A percentile compares a stretch with the other conserved stretches of the same genome.
These are phyloP conservation scores for Tricholoma flavovirens DNA, from an alignment of 768 basidiomycete species.

Conservation along the genomic window DNA sequence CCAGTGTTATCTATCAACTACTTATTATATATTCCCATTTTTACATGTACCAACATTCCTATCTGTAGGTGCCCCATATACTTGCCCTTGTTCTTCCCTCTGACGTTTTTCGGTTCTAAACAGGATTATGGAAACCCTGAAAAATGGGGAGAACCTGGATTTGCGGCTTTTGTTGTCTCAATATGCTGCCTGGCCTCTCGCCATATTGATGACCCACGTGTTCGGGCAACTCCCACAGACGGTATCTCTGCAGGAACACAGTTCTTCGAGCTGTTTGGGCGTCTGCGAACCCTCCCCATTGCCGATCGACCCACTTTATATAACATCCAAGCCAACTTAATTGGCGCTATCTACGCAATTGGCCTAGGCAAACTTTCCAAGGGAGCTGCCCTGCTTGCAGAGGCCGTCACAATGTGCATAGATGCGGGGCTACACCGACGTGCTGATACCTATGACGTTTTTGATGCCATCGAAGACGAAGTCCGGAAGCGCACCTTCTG, in stretches of 20 bases:
- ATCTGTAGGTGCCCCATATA: conserved; percentile 40
- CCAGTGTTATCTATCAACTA: conserved; percentile 83
- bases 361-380: conserved; percentile 86
- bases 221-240: conserved; percentile 75
- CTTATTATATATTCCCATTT: conserved; percentile 91
- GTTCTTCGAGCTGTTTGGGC: conserved; percentile 87
- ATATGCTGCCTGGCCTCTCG: conserved; percentile 88
- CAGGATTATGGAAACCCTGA: conserved; percentile 91
- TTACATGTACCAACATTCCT: conserved; percentile 89
- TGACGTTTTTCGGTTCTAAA: conserved; percentile 7
- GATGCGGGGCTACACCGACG: conserved; percentile 88
- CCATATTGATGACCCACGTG: conserved; percentile 89
- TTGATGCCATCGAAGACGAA: conserved; percentile 87
- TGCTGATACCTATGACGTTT: conserved; percentile 79
- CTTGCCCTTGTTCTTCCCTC: conserved; percentile 10
- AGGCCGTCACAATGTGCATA: conserved; percentile 81
- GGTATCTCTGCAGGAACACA: conserved; percentile 85
- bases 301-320: conserved; percentile 87
- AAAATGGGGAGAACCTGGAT: conserved; percentile 95
- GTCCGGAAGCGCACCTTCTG: conserved; percentile 93
- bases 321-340: conserved; percentile 85
- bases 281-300: conserved; percentile 82
- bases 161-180: conserved; percentile 90
- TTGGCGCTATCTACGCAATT: conserved; percentile 91
- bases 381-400: conserved; percentile 80